These are phyloP conservation scores for Trichomonascus vanleenenianus DNA, from an alignment of 805 yeast genomes.

Conservation along the genomic window DNA sequence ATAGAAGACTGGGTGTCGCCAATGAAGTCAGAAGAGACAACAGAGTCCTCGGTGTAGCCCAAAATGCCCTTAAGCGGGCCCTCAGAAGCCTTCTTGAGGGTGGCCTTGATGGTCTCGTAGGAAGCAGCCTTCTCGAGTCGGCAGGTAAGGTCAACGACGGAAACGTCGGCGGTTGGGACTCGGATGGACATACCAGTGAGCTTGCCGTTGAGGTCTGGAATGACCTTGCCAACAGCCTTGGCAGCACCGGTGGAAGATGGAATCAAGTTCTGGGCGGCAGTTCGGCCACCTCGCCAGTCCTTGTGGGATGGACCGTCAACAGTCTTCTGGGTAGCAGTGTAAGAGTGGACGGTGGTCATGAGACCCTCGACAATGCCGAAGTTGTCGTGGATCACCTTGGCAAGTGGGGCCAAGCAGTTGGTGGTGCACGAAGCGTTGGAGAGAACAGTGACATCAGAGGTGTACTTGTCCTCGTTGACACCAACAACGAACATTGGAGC, in stretches of 20 bases:
- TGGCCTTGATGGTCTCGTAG: slow-evolving; percentile 75
- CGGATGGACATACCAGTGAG: slow-evolving; percentile 91
- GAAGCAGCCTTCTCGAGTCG: slow-evolving; percentile 69
- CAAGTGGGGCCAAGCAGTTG: slow-evolving; percentile 91
- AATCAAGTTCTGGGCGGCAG: slow-evolving; percentile 91
- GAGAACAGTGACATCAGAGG: slow-evolving; percentile 63
- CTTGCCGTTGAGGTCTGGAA: slow-evolving; percentile 85
- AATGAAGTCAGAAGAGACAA: slow-evolving; percentile 84
- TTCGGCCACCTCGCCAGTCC: slow-evolving; percentile 99
- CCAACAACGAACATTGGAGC: slow-evolving; percentile 95
- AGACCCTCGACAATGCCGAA: slow-evolving; percentile 87
- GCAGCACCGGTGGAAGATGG: slow-evolving; percentile 98
- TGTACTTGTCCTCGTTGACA: slow-evolving; percentile 77
- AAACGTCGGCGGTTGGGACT: slow-evolving; percentile 90
- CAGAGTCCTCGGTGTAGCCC: slow-evolving; percentile 89
- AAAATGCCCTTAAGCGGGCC: slow-evolving; percentile 72
- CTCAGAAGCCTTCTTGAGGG: slow-evolving; percentile 68
- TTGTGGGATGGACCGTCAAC: slow-evolving; percentile 96
- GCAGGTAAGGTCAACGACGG: slow-evolving; percentile 88
- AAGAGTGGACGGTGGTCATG: slow-evolving; percentile 95
- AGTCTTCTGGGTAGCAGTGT: slow-evolving; percentile 93
- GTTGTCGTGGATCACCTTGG: slow-evolving; percentile 78
- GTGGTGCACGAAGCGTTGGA: slow-evolving; percentile 96
- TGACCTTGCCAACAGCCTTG: slow-evolving; percentile 94
- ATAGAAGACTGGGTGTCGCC: slow-evolving; percentile 79